A percentile compares a stretch with the other conserved stretches of the same genome.
These are phyloP conservation scores for Nakazawaea wickerhamii DNA, from an alignment of 805 yeast species.

Conservation along the genomic window DNA sequence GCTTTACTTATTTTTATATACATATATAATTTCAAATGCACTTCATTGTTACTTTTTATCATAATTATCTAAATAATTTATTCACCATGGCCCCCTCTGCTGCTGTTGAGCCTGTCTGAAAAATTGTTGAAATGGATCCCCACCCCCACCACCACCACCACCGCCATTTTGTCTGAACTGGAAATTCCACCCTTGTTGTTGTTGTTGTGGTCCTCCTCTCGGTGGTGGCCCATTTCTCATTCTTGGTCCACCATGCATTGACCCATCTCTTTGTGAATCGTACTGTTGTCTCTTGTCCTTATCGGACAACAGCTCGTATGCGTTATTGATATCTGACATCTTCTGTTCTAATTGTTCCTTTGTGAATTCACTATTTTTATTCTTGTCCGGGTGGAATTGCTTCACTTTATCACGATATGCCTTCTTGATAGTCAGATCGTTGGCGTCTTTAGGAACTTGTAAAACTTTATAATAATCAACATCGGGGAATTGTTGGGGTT, in stretches of 20 bases:
- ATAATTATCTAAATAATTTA: too few relatives aligned
- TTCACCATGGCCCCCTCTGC: background rate
- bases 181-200: background rate
- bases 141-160: constrained; percentile 1
- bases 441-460: constrained; percentile 63
- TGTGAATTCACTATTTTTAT: constrained; percentile 55
- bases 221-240: constrained; percentile 1
- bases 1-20: too few relatives aligned
- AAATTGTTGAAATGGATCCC: background rate
- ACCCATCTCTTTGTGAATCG: constrained; percentile 34
- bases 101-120: constrained; percentile 5
- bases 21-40: too few relatives aligned
- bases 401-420: constrained; percentile 77
- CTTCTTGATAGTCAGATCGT: constrained; percentile 65
- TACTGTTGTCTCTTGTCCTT: constrained; percentile 58
- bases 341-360: constrained; percentile 69
- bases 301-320: constrained; percentile 79
- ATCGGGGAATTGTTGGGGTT: constrained; percentile 30
- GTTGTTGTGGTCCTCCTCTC: background rate
- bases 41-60: too few relatives aligned
- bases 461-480: constrained; percentile 76
- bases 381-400: constrained; percentile 90
- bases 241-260: background rate
- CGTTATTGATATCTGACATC: constrained; percentile 91
- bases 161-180: background rate